Evolutionary conservation across 2,329 filamentous ascomycete genomes (phyloP).

Genomic region (Capronia epimyces): DNA sequence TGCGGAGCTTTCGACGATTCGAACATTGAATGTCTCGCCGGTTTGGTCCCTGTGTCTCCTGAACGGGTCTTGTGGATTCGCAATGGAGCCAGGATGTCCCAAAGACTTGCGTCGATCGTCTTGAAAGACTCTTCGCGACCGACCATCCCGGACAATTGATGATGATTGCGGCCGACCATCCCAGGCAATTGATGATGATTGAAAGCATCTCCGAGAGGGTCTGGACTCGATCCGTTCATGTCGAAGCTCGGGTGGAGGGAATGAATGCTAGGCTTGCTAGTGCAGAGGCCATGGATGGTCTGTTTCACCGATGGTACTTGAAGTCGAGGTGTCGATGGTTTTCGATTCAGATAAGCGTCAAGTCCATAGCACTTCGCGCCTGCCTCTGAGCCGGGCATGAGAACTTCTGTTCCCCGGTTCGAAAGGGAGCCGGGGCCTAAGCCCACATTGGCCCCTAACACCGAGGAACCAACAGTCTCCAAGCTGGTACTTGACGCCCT

Average conservation of each 20-base stretch:
- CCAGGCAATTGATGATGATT: neutral
- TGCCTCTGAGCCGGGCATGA: neutral
- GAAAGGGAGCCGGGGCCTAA: no score
- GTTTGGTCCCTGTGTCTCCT: neutral
- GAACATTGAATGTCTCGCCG: constrained; percentile 19
- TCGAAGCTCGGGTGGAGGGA: constrained; percentile 17
- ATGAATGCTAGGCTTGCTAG: constrained; percentile 9
- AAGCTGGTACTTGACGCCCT: constrained; percentile 11
- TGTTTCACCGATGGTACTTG: constrained; percentile 9
- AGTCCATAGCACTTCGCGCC: constrained; percentile 1
- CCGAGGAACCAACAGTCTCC: constrained; percentile 16
- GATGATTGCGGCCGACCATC: no score
- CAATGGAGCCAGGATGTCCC: constrained; percentile 8
- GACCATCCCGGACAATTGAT: constrained; percentile 1
- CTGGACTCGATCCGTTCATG: constrained; percentile 5
- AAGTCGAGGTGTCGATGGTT: constrained; percentile 8
- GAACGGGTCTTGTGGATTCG: constrained; percentile 6
- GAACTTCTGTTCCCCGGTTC: neutral
- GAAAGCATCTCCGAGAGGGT: neutral
- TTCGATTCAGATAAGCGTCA: constrained; percentile 8
- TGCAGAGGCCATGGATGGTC: constrained; percentile 9
- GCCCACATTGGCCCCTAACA: constrained; percentile 11
- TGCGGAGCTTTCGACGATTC: constrained; percentile 18
- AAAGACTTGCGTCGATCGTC: constrained; percentile 20
- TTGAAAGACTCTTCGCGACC: constrained; percentile 15